Base-by-base conservation (phyloP, 805 yeast species). In the Ogataea minuta region DNA sequence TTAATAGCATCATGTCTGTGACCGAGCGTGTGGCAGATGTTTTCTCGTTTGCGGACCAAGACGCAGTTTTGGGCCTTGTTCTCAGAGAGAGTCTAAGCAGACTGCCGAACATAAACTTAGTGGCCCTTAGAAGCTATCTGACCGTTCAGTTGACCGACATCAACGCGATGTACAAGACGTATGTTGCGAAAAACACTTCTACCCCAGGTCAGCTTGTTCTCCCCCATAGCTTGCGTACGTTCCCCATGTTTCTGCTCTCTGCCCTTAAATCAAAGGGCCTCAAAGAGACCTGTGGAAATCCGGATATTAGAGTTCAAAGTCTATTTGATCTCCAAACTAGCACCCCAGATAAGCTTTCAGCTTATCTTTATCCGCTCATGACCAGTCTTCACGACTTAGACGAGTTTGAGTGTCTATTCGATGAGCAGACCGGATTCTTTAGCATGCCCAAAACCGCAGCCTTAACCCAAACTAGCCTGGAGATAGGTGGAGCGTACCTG, bases 1-100 rank as follows among this genome's bases (percentile, higher is more conserved):
- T 85, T 34, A 93, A 93, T 56, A 67, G 79, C 41, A 82, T 84
- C n/a, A 77, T 86, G 32, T 85, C 95, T 0, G 90, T 87, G 11
- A 78, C 93, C 2, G 84, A 81, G 44, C 73, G 86, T 39, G 64
- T 84, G 28, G 74, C 74, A 34, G 89, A 84, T 40, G 81, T 88
- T 6, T 86, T 86, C 63, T 76, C 79, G 38, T 86, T 82, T 60
- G 81, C 84, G 9, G 95, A 89, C 54, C 87, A 85, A 54, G 90
- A 84, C 49, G 73, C 81, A 0, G 64, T 79, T 2, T 47, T 73
- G 40, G 73, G 75, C 31, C 59, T 82, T 23, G 63, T 81, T 36
- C 59, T 81, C 8, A 72, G 79, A 44, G 77, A 77, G 44, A 65
- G 71, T 19, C 35, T 57, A 43, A 62, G 43, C 54, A 69, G 57